Base-by-base conservation (phyloP, 2,329 filamentous ascomycete species). In the Ophiostoma populinum region DNA sequence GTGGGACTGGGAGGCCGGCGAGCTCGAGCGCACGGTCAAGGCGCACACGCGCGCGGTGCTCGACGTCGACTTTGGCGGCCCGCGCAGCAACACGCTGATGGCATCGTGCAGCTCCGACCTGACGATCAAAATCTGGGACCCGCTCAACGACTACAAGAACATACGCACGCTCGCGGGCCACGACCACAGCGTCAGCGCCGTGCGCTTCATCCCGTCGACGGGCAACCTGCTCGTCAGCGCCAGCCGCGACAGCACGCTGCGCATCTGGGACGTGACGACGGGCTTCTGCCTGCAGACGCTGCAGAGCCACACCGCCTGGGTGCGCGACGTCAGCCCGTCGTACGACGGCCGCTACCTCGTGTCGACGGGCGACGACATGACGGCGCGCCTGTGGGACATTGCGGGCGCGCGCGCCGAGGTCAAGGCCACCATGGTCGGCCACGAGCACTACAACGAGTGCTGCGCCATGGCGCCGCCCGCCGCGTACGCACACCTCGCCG, bases 71-170 rank as follows among this genome's bases (percentile, higher is more conserved):
- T 94, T 80, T 56, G 86, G 87, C 24, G 86, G 86, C 0, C 83
- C 83, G 2, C 66, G 79, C 49, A 80, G 81, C 27, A 77, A 74
- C 21, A 82, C 77, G 4, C 63, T 93, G 17, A 65, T 92, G 43
- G 82, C 62, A 5, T 86, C 79, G 7, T 92, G 83, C 60, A 85
- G 76, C 32, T 85, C 78, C 32, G 87, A 94, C 54, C 58, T 94
- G 29, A 92, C 83, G 3, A 93, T 94, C 57, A 93, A 93, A 55
- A 62, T 94, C 17, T 95, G 86, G 86, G 83, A 94, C 46, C 86
- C 87, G 1, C 70, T 74, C 28, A 80, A 92, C 51, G 81, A 90
- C 40, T 94, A 94, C 60, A 92, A 93, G 54, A 94, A 93, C 50
- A 92, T 93, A 38, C 71, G 85, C 34, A 94, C 86, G 1, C 62